A percentile compares a stretch with the other conserved stretches of the same genome.
Conservation (phyloP, 345 rosid species). For the Lepidium didymum region DNA sequence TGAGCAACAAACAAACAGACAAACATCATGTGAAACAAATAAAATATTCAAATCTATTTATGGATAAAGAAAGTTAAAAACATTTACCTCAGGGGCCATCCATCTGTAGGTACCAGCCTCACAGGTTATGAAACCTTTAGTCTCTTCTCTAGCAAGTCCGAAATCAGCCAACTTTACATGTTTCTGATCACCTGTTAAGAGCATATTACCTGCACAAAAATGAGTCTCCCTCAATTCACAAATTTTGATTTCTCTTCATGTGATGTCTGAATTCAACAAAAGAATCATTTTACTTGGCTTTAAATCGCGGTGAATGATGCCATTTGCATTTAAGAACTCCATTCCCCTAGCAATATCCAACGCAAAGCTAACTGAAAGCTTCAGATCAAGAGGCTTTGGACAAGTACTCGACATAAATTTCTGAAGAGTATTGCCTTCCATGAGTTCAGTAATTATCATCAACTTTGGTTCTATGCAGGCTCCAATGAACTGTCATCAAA, state of each 20-base stretch:
- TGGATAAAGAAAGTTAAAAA: not conserved
- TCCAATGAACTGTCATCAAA: slow-evolving; percentile 50
- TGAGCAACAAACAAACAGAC: slow-evolving; percentile 13
- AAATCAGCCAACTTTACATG: slow-evolving; percentile 60
- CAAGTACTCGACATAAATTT: slow-evolving; percentile 50
- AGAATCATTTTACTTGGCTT: slow-evolving; percentile 46
- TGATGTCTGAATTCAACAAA: not conserved
- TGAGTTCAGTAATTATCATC: slow-evolving; percentile 56
- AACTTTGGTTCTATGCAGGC: slow-evolving; percentile 46
- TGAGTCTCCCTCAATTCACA: not conserved
- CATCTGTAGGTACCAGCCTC: slow-evolving; percentile 32
- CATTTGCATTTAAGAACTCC: slow-evolving; percentile 64
- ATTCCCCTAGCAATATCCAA: slow-evolving; percentile 58
- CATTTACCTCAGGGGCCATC: slow-evolving; percentile 49
- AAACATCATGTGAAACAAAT: not conserved
- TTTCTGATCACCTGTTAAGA: slow-evolving; percentile 45
- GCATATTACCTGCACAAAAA: slow-evolving; percentile 48
- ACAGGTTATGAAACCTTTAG: slow-evolving; percentile 48
- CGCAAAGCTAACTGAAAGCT: slow-evolving; percentile 43
- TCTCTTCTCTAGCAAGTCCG: slow-evolving; percentile 67
- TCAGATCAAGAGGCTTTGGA: slow-evolving; percentile 44
- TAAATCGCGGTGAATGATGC: slow-evolving; percentile 74
- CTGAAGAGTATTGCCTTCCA: slow-evolving; percentile 52
- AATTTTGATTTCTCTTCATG: not conserved
- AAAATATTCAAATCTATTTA: not conserved